A percentile compares a stretch with the other conserved stretches of the same genome.
phyloP scores from a whole-genome alignment of 2,329 filamentous ascomycete genomes.

The Hyphodiscus sp. region DNA sequence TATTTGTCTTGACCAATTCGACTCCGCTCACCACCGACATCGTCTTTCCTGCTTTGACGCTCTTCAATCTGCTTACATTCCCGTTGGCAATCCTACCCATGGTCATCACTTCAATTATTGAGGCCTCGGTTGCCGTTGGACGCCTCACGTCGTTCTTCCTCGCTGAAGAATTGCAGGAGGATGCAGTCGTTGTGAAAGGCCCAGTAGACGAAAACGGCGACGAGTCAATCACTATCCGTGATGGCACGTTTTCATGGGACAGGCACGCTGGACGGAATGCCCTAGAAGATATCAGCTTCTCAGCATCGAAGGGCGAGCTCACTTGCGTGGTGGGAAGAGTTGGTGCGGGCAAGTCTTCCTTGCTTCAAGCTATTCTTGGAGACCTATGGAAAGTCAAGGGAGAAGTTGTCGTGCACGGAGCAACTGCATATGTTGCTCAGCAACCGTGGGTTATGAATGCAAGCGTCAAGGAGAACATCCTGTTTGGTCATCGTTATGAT shows the following conservation, averaged over 20 bases:
- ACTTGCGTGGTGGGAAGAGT: slow-evolving; percentile 91
- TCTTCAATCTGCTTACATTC: slow-evolving; percentile 96
- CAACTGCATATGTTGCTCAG: slow-evolving; percentile 86
- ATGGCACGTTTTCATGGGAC: slow-evolving; percentile 93
- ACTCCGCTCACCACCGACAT: slow-evolving; percentile 85
- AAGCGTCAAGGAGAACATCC: slow-evolving; percentile 92
- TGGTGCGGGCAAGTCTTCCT: slow-evolving; percentile 90
- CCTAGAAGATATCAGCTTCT: slow-evolving; percentile 80
- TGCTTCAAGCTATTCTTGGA: slow-evolving; percentile 81
- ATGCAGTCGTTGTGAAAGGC: slow-evolving; percentile 68
- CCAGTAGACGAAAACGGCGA: slow-evolving; percentile 72
- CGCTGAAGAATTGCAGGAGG: slow-evolving; percentile 82
- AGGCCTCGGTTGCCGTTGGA: slow-evolving; percentile 85
- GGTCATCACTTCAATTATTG: slow-evolving; percentile 95
- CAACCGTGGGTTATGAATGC: slow-evolving; percentile 97
- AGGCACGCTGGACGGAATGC: slow-evolving; percentile 66
- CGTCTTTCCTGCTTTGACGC: slow-evolving; percentile 84
- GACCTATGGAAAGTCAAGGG: slow-evolving; percentile 88
- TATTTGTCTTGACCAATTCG: slow-evolving; percentile 82
- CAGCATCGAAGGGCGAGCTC: slow-evolving; percentile 85
- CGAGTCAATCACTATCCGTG: slow-evolving; percentile 74
- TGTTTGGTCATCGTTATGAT: slow-evolving; percentile 93
- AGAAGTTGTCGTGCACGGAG: slow-evolving; percentile 74
- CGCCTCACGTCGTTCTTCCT: slow-evolving; percentile 79
- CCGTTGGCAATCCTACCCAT: slow-evolving; percentile 91